Evolutionary conservation across 2,329 filamentous ascomycete species (phyloP).

Genomic region (Venturia effusa): DNA sequence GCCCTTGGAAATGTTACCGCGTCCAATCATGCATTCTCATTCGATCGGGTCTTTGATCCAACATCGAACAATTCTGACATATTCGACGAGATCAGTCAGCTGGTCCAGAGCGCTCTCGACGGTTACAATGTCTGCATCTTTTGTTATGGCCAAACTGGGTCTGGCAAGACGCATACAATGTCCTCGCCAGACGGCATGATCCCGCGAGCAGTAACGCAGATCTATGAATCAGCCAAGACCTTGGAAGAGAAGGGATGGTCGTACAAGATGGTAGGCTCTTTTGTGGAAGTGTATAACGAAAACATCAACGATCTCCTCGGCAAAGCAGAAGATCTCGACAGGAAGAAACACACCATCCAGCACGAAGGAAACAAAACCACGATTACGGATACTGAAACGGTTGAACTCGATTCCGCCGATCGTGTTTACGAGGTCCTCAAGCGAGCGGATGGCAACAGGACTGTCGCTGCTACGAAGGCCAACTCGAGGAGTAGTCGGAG

Average conservation of each 20-base stretch:
- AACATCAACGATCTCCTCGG: conserved; percentile 85
- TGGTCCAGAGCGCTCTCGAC: conserved; percentile 91
- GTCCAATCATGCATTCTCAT: conserved; percentile 76
- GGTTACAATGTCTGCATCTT: conserved; percentile 99
- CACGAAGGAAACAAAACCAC: conserved; percentile 71
- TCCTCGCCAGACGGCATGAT: conserved; percentile 94
- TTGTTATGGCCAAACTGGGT: conserved; percentile 95
- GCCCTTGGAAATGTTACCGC: conserved; percentile 65
- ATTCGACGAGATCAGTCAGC: conserved; percentile 91
- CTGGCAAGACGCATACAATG: conserved; percentile 97
- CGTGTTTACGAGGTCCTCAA: conserved; percentile 71
- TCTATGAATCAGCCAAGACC: conserved; percentile 76
- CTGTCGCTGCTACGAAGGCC: conserved; percentile 91
- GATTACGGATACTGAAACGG: conserved; percentile 68
- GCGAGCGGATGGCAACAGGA: conserved; percentile 74
- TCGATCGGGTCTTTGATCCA: conserved; percentile 85
- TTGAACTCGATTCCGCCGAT: conserved; percentile 65
- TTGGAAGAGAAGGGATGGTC: conserved; percentile 87
- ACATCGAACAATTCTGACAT: conserved; percentile 69
- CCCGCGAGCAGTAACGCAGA: conserved; percentile 81
- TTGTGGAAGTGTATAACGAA: conserved; percentile 97
- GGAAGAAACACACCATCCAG: conserved; percentile 80
- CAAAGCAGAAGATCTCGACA: conserved; percentile 57
- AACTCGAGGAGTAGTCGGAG: conserved; percentile 92
- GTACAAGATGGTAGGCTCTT: conserved; percentile 89